Conservation (phyloP, 2,329 filamentous ascomycete species). For the Penicillium sp. region DNA sequence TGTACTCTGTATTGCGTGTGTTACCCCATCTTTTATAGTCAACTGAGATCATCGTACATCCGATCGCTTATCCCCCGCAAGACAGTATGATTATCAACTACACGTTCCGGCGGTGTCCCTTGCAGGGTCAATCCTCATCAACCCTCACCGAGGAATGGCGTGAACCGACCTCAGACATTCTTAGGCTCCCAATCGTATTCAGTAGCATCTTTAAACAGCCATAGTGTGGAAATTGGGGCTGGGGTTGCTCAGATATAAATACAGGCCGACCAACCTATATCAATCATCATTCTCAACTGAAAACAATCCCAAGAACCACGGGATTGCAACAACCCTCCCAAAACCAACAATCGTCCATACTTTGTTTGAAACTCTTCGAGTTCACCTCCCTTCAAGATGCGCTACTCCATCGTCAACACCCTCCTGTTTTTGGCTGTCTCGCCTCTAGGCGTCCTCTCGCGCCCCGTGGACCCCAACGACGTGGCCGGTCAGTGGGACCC, state of each 20-base stretch:
- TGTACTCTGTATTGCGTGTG: slow-evolving; percentile 13
- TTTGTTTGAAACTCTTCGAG: neutral
- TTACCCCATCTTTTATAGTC: neutral
- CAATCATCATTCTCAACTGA: slow-evolving; percentile 14
- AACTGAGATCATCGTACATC: slow-evolving; percentile 20
- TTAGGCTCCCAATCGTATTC: neutral
- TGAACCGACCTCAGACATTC: slow-evolving; percentile 13
- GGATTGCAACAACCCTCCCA: neutral
- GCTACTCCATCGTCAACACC: slow-evolving; percentile 20
- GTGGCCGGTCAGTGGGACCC: slow-evolving; percentile 24
- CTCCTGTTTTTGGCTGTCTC: slow-evolving; percentile 24
- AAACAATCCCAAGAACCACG: slow-evolving; percentile 8
- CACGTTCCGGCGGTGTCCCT: slow-evolving; percentile 23
- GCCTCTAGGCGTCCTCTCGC: slow-evolving; percentile 21
- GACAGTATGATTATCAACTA: slow-evolving; percentile 11
- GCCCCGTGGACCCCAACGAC: slow-evolving; percentile 24
- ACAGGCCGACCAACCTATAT: slow-evolving; percentile 3
- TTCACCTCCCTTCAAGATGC: slow-evolving; percentile 16
- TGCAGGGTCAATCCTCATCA: slow-evolving; percentile 13
- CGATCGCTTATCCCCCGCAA: slow-evolving; percentile 17
- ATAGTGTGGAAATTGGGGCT: slow-evolving; percentile 10
- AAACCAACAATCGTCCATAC: neutral
- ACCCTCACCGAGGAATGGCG: slow-evolving; percentile 10
- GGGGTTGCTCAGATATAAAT: slow-evolving; percentile 18
- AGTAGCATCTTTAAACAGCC: slow-evolving; percentile 4